phyloP scores from a whole-genome alignment of 2,329 filamentous ascomycete genomes.

The Ciborinia camelliae region DNA sequence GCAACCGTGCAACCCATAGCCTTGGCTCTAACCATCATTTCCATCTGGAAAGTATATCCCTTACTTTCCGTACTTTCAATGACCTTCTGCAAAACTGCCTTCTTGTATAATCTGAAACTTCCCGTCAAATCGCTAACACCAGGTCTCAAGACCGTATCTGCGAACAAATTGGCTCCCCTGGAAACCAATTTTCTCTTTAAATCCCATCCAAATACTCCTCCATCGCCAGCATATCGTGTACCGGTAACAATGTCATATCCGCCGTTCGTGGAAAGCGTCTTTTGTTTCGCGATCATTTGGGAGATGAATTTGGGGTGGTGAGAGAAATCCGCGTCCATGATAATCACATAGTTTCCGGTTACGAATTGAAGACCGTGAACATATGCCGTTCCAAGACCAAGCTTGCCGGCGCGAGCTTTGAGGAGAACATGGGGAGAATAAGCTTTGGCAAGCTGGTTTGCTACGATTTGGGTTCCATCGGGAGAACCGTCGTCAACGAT shows the following conservation, averaged over 20 bases:
- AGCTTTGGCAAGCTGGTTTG: constrained; percentile 81
- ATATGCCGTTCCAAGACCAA: constrained; percentile 36
- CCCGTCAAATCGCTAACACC: constrained; percentile 95
- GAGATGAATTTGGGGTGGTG: constrained; percentile 99
- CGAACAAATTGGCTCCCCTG: constrained; percentile 89
- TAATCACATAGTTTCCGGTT: constrained; percentile 93
- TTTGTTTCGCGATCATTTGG: constrained; percentile 82
- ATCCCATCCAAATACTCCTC: constrained; percentile 95
- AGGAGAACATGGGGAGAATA: constrained; percentile 79
- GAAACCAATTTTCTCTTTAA: constrained; percentile 83
- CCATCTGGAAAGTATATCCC: constrained; percentile 99
- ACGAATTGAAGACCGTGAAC: constrained; percentile 64
- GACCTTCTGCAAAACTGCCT: constrained; percentile 80
- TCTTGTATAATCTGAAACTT: constrained; percentile 93
- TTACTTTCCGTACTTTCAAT: constrained; percentile 91
- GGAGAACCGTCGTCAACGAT: constrained; percentile 98
- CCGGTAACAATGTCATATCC: constrained; percentile 97
- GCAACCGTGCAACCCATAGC: constrained; percentile 91
- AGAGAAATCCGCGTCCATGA: constrained; percentile 99
- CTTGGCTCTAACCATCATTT: constrained; percentile 97
- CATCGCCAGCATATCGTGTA: constrained; percentile 84
- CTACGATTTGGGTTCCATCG: constrained; percentile 89
- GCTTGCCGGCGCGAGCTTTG: constrained; percentile 77
- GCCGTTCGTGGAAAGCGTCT: constrained; percentile 47
- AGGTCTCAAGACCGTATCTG: constrained; percentile 87